phyloP scores from a whole-genome alignment of 768 basidiomycete species.

The Tremella fuciformis region DNA sequence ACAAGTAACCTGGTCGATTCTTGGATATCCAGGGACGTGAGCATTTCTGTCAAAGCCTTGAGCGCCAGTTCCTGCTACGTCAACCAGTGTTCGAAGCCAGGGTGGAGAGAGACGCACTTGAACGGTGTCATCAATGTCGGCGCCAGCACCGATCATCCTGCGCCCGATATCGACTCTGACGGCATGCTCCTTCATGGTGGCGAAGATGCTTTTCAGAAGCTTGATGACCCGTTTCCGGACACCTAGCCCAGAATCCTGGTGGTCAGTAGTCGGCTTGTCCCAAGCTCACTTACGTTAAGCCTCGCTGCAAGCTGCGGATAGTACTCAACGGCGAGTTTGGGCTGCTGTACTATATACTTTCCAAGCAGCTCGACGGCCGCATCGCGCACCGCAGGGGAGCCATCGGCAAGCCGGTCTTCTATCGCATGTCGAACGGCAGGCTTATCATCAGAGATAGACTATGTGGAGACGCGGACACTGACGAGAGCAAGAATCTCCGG shows the following conservation, averaged over 20 bases:
- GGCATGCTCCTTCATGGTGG: conserved; percentile 60
- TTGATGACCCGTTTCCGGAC: conserved; percentile 97
- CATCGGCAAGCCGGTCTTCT: conserved; percentile 84
- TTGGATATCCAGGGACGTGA: conserved; percentile 65
- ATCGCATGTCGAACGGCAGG: conserved; percentile 70
- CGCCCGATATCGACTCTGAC: conserved; percentile 76
- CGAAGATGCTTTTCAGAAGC: conserved; percentile 77
- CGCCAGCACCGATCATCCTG: conserved; percentile 74
- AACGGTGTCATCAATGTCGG: conserved; percentile 91
- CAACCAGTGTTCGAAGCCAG: conserved; percentile 2
- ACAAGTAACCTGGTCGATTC: conserved; percentile 67
- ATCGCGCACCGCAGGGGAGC: conserved; percentile 90
- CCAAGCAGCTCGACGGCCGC: conserved; percentile 95
- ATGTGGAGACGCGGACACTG: conserved; percentile 38
- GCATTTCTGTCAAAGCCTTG: conserved; percentile 85
- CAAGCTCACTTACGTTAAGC: conserved; percentile 66
- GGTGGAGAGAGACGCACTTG: conserved; percentile 56
- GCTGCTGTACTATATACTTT: conserved; percentile 89
- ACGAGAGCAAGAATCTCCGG: conserved; percentile 75
- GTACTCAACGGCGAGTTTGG: conserved; percentile 83
- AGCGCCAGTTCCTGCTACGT: conserved; percentile 68
- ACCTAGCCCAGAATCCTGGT: conserved; percentile 84
- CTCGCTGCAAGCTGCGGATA: conserved; percentile 83
- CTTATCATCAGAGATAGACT: conserved; percentile 17
- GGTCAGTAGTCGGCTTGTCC: conserved; percentile 1